Percentiles rank a stretch among this genome's conserved stretches.
Conservation (phyloP, 306 rosid genomes). For the Amphicarpaea edgeworthii region DNA sequence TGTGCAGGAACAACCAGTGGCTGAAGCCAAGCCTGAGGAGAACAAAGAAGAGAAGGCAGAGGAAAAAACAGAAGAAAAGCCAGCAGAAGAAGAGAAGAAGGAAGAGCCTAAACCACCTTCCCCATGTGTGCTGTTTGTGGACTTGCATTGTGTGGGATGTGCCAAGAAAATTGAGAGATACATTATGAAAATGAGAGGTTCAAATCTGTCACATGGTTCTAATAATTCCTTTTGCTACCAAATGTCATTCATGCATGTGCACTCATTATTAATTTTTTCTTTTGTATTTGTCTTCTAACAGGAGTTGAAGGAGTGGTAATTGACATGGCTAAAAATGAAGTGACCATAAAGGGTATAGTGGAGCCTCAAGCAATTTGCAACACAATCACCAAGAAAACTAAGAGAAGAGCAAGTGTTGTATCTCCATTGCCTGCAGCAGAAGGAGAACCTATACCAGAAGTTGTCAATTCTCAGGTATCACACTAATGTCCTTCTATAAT, state of each 20-base stretch:
- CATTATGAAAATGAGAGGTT: slow-evolving; percentile 87
- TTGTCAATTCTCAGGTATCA: slow-evolving; percentile 81
- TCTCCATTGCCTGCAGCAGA: slow-evolving; percentile 89
- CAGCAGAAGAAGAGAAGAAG: slow-evolving; percentile 58
- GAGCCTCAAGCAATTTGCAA: slow-evolving; percentile 83
- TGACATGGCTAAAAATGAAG: slow-evolving; percentile 85
- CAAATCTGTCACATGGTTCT: neutral
- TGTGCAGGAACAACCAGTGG: slow-evolving; percentile 54
- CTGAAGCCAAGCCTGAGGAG: slow-evolving; percentile 56
- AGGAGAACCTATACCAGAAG: slow-evolving; percentile 89
- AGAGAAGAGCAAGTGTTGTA: slow-evolving; percentile 71
- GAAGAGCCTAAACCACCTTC: slow-evolving; percentile 80
- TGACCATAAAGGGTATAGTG: slow-evolving; percentile 88
- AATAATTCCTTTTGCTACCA: slow-evolving; percentile 22
- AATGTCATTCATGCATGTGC: slow-evolving; percentile 27
- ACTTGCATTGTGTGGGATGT: slow-evolving; percentile 94
- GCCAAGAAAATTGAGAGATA: slow-evolving; percentile 89
- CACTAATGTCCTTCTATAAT: neutral
- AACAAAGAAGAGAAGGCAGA: slow-evolving; percentile 51
- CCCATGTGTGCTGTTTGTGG: slow-evolving; percentile 77
- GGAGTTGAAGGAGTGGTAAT: slow-evolving; percentile 85
- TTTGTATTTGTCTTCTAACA: slow-evolving; percentile 38
- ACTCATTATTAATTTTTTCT: slow-evolving; percentile 9
- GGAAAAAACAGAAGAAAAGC: slow-evolving; percentile 46
- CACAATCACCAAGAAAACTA: slow-evolving; percentile 70